These are phyloP conservation scores for Solanum hybrid DNA, from an alignment of 305 asterid genomes.

Conservation along the genomic window DNA sequence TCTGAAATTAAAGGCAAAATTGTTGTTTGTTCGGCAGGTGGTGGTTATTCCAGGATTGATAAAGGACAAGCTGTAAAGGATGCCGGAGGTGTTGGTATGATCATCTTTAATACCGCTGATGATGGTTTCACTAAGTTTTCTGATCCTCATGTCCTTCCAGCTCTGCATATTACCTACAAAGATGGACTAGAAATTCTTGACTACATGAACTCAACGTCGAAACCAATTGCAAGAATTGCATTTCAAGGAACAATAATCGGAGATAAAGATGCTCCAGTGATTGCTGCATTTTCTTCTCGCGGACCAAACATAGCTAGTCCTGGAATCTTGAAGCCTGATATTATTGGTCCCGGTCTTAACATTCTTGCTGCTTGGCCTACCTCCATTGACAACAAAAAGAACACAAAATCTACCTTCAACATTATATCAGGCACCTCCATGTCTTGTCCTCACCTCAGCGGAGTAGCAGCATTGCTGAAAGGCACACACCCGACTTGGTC, in stretches of 20 bases:
- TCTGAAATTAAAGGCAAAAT: neutral
- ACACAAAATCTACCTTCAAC: slow-evolving; percentile 38
- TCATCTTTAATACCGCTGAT: neutral
- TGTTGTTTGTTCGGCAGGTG: slow-evolving; percentile 11
- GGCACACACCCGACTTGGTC: slow-evolving; percentile 52
- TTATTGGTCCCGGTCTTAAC: slow-evolving; percentile 67
- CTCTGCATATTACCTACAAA: slow-evolving; percentile 40
- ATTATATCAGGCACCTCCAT: slow-evolving; percentile 73
- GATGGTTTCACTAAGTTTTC: slow-evolving; percentile 1
- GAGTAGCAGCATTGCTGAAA: slow-evolving; percentile 64
- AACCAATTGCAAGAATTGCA: slow-evolving; percentile 33
- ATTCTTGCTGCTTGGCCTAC: slow-evolving; percentile 61
- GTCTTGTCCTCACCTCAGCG: slow-evolving; percentile 79
- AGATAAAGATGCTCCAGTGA: slow-evolving; percentile 68
- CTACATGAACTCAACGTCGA: slow-evolving; percentile 22
- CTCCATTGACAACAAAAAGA: slow-evolving; percentile 38
- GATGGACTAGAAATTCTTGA: slow-evolving; percentile 30
- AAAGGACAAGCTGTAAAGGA: slow-evolving; percentile 19
- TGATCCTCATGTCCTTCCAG: slow-evolving; percentile 20
- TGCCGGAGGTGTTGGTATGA: slow-evolving; percentile 27
- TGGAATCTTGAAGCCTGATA: slow-evolving; percentile 67
- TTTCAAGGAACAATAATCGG: slow-evolving; percentile 57
- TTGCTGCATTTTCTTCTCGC: slow-evolving; percentile 69
- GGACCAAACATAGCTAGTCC: slow-evolving; percentile 69
- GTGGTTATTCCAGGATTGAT: neutral